Base-by-base conservation (phyloP, 441 rosid species). In the Biscutella laevigata region DNA sequence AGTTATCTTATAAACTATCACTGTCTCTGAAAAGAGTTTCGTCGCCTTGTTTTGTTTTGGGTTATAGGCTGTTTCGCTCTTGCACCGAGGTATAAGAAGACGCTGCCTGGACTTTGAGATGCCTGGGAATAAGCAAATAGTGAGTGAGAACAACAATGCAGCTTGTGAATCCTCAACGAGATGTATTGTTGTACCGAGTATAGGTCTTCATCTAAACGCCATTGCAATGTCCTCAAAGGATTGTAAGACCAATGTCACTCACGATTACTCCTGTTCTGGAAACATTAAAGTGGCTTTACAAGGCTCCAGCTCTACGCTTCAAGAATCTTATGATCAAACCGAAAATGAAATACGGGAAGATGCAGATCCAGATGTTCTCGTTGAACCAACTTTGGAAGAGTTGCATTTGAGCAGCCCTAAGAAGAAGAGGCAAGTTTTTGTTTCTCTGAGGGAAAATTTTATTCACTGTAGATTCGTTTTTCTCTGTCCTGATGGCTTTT, bases 151-250 rank as follows among this genome's bases (percentile, higher is more conserved):
- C 14, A 29, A 59, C 59, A 76, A 72, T 30, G 48, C 48, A 21
- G 70, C 71, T 46, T 45, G 50, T 66, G 94, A 74, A 62, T 72
- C 88, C 26, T 66, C 69, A 1, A 17, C 20, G 1, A 70, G 72
- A 59, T 53, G 79, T 69, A n/a, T n/a, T n/a, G 61, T 69, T 37
- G 60, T 92, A 61, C 95, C 96, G 20, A 91, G 92, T 67, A 88
- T 92, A 27, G 99, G 99, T 69, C 77, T 92, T 81, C 97, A 92
- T 70, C 71, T 92, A 36, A 92, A 92, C 71, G 87, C 95, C 46
- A 66, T 92, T 60, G 75, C 87, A 46, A 59, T 74, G 64, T 55
- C 73, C 47, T 71, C 83, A 62, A 77, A 74, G 62, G 79, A 79
- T 26, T 62, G 56, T 68, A 51, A 43, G 29, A 74, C 52, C 51